Conservation (phyloP, 805 yeast genomes). For the Saccharomycopsis sp. region DNA sequence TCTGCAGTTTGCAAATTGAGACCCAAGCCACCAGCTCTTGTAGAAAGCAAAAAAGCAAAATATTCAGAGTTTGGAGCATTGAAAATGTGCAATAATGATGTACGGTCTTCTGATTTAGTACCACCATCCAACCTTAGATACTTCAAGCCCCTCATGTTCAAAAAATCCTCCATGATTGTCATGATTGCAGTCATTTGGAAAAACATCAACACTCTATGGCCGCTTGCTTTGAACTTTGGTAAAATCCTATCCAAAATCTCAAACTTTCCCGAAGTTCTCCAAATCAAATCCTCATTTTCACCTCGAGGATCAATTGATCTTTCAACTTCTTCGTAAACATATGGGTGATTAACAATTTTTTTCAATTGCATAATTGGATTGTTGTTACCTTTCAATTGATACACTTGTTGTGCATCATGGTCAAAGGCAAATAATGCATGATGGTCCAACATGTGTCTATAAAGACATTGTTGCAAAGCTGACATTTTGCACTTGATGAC, state of each 20-base stretch:
- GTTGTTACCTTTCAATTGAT: slow-evolving; percentile 66
- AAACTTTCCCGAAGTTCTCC: slow-evolving; percentile 76
- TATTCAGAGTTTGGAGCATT: slow-evolving; percentile 71
- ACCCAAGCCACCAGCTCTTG: slow-evolving; percentile 88
- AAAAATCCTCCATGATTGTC: slow-evolving; percentile 83
- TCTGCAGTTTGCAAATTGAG: slow-evolving; percentile 81
- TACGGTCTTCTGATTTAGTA: slow-evolving; percentile 80
- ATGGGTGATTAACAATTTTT: slow-evolving; percentile 82
- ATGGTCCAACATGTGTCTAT: slow-evolving; percentile 69
- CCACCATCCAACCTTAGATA: slow-evolving; percentile 75
- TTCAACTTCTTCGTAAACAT: slow-evolving; percentile 78
- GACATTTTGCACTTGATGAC: slow-evolving; percentile 74
- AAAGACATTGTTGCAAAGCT: slow-evolving; percentile 58
- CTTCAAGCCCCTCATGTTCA: slow-evolving; percentile 55
- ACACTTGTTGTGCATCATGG: slow-evolving; percentile 37
- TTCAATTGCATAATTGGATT: slow-evolving; percentile 80
- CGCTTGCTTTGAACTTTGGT: slow-evolving; percentile 65
- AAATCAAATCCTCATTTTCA: slow-evolving; percentile 55
- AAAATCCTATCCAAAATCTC: slow-evolving; percentile 67
- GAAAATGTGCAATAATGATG: slow-evolving; percentile 59
- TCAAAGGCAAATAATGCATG: slow-evolving; percentile 60
- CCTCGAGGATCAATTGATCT: slow-evolving; percentile 53
- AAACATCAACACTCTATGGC: slow-evolving; percentile 72
- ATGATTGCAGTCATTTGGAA: slow-evolving; percentile 87
- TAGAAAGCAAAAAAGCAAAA: slow-evolving; percentile 69